A percentile compares a stretch with the other conserved stretches of the same genome.
phyloP scores from a whole-genome alignment of 2,329 filamentous ascomycete species.

The Gaeumannomyces sp. region DNA sequence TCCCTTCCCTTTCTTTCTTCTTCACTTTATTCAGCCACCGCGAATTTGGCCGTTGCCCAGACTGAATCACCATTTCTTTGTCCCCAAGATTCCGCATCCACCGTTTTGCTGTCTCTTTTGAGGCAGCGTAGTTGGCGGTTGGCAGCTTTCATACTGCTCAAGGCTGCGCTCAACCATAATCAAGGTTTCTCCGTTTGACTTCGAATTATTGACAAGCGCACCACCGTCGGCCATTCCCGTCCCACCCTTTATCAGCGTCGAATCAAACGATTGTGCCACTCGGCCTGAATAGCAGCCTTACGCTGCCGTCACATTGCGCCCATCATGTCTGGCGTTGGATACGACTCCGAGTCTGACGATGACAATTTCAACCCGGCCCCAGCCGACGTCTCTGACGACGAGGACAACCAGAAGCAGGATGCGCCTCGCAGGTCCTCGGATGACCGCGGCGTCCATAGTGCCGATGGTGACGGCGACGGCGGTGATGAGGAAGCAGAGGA shows the following conservation, averaged over 20 bases:
- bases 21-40: not conserved
- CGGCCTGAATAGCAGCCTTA: not conserved
- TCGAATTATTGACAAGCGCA: not conserved
- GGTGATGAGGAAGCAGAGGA: constrained; percentile 27
- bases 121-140: not conserved
- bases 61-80: not conserved
- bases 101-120: not conserved
- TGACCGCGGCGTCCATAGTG: constrained; percentile 24
- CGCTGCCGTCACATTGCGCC: not conserved
- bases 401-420: constrained; percentile 37
- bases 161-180: not conserved
- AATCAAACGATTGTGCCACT: not conserved
- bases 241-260: not conserved
- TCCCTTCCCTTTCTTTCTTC: not conserved
- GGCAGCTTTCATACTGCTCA: not conserved
- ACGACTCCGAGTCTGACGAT: constrained; percentile 69
- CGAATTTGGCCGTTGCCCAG: not conserved
- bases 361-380: constrained; percentile 84
- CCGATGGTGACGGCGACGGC: constrained; percentile 18
- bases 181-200: not conserved
- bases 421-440: constrained; percentile 8
- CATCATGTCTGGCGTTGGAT: constrained; percentile 6
- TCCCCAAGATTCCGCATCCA: not conserved
- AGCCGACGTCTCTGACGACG: constrained; percentile 67
- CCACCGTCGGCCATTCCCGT: too few relatives aligned